A percentile compares a stretch with the other conserved stretches of the same genome.
Conservation (phyloP, 495 filamentous ascomycete species). For the Acidiella bohemica region DNA sequence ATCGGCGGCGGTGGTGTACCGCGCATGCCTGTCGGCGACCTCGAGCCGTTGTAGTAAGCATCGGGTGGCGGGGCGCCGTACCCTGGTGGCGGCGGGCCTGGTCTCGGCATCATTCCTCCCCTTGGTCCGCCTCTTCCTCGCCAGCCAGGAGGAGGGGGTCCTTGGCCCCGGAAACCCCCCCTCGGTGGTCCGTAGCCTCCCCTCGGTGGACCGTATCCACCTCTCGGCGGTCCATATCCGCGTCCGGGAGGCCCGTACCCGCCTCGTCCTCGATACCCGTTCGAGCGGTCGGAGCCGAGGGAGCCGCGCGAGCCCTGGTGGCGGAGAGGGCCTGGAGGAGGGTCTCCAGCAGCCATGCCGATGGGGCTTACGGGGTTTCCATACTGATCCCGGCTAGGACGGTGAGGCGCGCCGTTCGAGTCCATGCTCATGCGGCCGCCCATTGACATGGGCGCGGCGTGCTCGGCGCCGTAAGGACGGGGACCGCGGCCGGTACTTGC, state of each 20-base stretch:
- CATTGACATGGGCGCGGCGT: constrained; percentile 11
- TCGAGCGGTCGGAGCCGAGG: constrained; percentile 23
- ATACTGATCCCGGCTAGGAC: constrained; percentile 48
- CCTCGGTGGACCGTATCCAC: constrained; percentile 28
- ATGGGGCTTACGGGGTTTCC: constrained; percentile 2
- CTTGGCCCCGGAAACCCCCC: constrained; percentile 38
- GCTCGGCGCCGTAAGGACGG: not conserved
- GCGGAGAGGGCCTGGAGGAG: constrained; percentile 38
- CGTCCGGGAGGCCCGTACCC: constrained; percentile 26
- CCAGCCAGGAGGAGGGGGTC: constrained; percentile 34
- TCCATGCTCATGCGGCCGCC: constrained; percentile 25
- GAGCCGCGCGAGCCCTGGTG: constrained; percentile 36
- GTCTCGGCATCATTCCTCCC: constrained; percentile 8
- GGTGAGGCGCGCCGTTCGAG: constrained; percentile 11
- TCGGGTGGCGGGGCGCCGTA: constrained; percentile 6
- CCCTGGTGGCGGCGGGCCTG: constrained; percentile 33
- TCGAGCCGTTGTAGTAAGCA: constrained; percentile 19
- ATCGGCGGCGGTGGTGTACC: constrained; percentile 2
- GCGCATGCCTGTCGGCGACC: constrained; percentile 8
- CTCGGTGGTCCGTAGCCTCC: constrained; percentile 22
- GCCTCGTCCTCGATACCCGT: constrained; percentile 31
- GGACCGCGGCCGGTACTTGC: constrained; percentile 11
- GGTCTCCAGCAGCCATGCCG: constrained; percentile 33
- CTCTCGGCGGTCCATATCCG: constrained; percentile 32
- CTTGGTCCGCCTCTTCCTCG: constrained; percentile 19